Conservation (phyloP, 2,329 filamentous ascomycete genomes). For the Lasiodiplodia sp. region DNA sequence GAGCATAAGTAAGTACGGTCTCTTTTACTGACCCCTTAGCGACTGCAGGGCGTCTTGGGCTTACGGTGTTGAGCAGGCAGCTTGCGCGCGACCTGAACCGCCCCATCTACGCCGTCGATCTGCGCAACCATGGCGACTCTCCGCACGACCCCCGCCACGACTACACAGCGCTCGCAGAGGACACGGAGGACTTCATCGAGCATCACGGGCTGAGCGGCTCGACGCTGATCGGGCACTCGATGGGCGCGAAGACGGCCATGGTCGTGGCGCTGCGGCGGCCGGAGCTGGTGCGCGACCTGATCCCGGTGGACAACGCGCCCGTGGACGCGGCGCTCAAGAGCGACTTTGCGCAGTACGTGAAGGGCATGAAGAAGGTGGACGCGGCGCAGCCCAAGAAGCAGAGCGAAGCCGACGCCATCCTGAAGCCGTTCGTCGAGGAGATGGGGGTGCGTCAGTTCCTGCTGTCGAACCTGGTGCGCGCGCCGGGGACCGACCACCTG, state of each 20-base stretch:
- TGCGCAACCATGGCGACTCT: constrained; percentile 92
- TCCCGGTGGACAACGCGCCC: constrained; percentile 92
- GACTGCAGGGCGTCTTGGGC: background rate
- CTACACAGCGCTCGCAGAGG: constrained; percentile 82
- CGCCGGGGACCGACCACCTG: constrained; percentile 60
- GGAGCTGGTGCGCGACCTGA: constrained; percentile 70
- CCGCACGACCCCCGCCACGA: constrained; percentile 79
- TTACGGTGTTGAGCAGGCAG: constrained; percentile 60
- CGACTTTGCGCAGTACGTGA: constrained; percentile 81
- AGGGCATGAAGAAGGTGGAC: constrained; percentile 85
- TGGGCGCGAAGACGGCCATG: constrained; percentile 97
- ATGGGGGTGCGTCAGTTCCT: constrained; percentile 88
- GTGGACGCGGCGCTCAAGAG: constrained; percentile 77
- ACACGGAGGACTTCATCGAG: constrained; percentile 79
- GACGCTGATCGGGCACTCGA: constrained; percentile 90
- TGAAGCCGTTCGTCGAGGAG: constrained; percentile 65
- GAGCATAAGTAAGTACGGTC: constrained; percentile 88
- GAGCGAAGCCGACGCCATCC: constrained; percentile 80
- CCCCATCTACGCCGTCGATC: constrained; percentile 84
- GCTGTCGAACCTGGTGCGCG: constrained; percentile 79
- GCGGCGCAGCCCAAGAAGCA: constrained; percentile 71
- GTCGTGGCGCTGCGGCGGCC: constrained; percentile 77
- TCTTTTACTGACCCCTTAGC: background rate
- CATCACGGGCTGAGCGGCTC: constrained; percentile 73
- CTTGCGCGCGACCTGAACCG: constrained; percentile 82